phyloP scores from a whole-genome alignment of 2,329 filamentous ascomycete species.

The Ophiocordyceps robertsii region DNA sequence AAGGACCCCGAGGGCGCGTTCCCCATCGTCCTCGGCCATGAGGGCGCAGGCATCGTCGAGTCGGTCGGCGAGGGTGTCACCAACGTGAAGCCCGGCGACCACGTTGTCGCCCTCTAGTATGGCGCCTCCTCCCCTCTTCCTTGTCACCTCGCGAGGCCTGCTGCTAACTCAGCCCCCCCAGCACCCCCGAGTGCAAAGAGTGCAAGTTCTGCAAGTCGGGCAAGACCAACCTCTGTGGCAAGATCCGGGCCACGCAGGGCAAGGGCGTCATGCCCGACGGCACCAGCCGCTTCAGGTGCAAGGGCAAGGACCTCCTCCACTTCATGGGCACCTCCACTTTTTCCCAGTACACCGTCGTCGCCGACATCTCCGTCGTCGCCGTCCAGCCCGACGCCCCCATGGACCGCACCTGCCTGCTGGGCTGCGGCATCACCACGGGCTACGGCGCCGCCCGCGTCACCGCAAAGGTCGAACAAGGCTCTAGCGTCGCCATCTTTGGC shows the following conservation, averaged over 20 bases:
- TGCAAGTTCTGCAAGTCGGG: conserved; percentile 99
- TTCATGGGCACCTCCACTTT: conserved; percentile 99
- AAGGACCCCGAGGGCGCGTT: conserved; percentile 96
- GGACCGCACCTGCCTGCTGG: conserved; percentile 90
- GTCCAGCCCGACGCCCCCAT: conserved; percentile 84
- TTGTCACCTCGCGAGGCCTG: too few relatives aligned
- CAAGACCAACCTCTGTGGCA: conserved; percentile 98
- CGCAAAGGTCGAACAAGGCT: conserved; percentile 79
- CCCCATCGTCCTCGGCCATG: conserved; percentile 78
- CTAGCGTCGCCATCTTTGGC: conserved; percentile 84
- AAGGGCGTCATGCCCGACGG: conserved; percentile 95
- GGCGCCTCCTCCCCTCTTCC: conserved; percentile 12
- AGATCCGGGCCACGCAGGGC: conserved; percentile 95
- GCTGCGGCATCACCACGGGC: conserved; percentile 96
- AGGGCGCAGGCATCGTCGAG: conserved; percentile 85
- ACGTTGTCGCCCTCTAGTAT: conserved; percentile 80
- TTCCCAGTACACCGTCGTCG: conserved; percentile 96
- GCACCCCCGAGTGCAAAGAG: conserved; percentile 91
- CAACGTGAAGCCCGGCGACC: conserved; percentile 84
- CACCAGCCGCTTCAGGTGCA: conserved; percentile 86
- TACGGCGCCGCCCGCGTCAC: conserved; percentile 94
- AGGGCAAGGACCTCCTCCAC: conserved; percentile 88
- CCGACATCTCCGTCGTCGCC: conserved; percentile 94
- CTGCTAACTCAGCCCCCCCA: conserved; percentile 18
- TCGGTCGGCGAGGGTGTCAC: conserved; percentile 91